phyloP scores from a whole-genome alignment of 176 grass and related monocot genomes.

The Otatea glauca region DNA sequence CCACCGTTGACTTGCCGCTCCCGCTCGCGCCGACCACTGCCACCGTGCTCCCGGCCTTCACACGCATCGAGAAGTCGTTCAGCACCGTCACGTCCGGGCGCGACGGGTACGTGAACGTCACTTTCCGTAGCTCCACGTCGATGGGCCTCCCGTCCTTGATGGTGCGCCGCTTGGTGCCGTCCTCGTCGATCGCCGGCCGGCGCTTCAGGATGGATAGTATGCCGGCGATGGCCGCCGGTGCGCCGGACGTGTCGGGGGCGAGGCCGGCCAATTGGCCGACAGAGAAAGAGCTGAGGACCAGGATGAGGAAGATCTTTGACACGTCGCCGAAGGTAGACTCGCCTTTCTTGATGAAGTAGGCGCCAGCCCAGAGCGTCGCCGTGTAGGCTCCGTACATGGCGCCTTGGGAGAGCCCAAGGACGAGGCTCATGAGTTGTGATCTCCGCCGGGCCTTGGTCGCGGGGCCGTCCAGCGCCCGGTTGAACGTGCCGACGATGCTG shows the following conservation, averaged over 20 bases:
- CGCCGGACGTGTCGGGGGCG: slow-evolving; percentile 49
- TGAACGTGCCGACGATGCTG: slow-evolving; percentile 48
- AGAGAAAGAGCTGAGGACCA: slow-evolving; percentile 64
- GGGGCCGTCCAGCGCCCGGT: slow-evolving; percentile 28
- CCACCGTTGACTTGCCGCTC: slow-evolving; percentile 78
- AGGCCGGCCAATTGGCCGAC: slow-evolving; percentile 56
- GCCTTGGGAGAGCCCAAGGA: slow-evolving; percentile 59
- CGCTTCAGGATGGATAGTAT: slow-evolving; percentile 49
- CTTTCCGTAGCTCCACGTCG: slow-evolving; percentile 59
- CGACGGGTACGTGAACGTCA: slow-evolving; percentile 61
- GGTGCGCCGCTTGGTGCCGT: not conserved
- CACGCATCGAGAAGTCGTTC: slow-evolving; percentile 45
- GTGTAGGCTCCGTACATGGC: slow-evolving; percentile 67
- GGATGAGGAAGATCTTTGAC: slow-evolving; percentile 74
- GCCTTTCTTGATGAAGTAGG: slow-evolving; percentile 34
- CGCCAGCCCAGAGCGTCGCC: slow-evolving; percentile 53
- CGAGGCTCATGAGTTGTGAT: slow-evolving; percentile 51
- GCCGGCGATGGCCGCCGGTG: slow-evolving; percentile 44
- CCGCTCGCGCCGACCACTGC: slow-evolving; percentile 62
- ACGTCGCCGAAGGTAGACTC: slow-evolving; percentile 54
- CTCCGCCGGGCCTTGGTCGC: slow-evolving; percentile 3
- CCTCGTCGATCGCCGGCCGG: slow-evolving; percentile 17
- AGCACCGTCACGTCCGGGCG: slow-evolving; percentile 47
- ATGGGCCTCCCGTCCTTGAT: slow-evolving; percentile 48
- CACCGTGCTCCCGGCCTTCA: slow-evolving; percentile 54